Conservation (phyloP, 495 filamentous ascomycete species). For the Penicillium crystallinum region DNA sequence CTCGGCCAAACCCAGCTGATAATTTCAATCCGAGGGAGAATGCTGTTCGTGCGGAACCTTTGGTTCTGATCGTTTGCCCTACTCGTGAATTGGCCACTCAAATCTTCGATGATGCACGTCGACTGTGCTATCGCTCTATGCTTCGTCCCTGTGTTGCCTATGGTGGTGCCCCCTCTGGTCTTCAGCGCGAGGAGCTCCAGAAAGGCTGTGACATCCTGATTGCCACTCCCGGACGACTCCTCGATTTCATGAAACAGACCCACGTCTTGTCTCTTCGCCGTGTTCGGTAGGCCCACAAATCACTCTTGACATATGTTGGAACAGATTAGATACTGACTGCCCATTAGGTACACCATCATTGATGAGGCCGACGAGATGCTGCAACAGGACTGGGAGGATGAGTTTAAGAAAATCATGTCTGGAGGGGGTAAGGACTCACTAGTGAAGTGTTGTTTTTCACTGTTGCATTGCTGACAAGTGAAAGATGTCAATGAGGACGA, state of each 20-base stretch:
- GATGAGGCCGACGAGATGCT: conserved; percentile 97
- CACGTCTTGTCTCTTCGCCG: conserved; percentile 66
- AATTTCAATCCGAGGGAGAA: conserved; percentile 38
- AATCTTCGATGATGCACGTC: conserved; percentile 89
- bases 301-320: conserved; percentile 1
- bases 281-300: conserved; percentile 50
- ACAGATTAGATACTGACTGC: background rate
- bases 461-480: conserved; percentile 13
- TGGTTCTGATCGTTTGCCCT: conserved; percentile 81
- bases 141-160: conserved; percentile 89
- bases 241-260: conserved; percentile 71
- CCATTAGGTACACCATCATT: conserved; percentile 67
- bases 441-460: background rate
- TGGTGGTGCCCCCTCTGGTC: conserved; percentile 65
- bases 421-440: conserved; percentile 60
- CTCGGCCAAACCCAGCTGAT: conserved; percentile 57
- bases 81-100: conserved; percentile 87
- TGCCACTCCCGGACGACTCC: conserved; percentile 78
- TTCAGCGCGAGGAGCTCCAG: conserved; percentile 65
- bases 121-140: conserved; percentile 90
- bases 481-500: conserved; percentile 69
- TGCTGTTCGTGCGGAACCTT: conserved; percentile 66
- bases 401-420: conserved; percentile 64
- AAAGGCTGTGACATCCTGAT: conserved; percentile 88
- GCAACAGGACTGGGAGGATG: conserved; percentile 63